Percentiles rank a stretch among this genome's conserved stretches.
phyloP scores from a whole-genome alignment of 352 stramenopile genomes.

The Globisporangium lucens region DNA sequence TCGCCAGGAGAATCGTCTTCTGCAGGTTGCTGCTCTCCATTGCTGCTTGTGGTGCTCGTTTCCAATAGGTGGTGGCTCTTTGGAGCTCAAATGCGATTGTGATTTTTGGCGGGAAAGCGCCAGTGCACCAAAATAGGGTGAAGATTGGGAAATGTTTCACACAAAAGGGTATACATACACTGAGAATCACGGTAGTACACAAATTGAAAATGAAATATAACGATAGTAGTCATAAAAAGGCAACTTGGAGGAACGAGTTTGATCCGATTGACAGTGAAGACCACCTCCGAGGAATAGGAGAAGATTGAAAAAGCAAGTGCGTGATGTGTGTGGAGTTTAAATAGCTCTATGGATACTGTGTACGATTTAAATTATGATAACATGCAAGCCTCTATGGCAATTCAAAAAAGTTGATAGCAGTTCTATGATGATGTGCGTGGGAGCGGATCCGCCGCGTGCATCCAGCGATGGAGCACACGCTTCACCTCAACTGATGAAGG shows the following conservation, averaged over 20 bases:
- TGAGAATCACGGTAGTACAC: neutral
- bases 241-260: neutral
- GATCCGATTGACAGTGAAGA: too few species aligned
- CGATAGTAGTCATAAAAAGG: neutral
- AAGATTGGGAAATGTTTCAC: neutral
- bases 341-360: slow-evolving; percentile 11
- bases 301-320: neutral
- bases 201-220: neutral
- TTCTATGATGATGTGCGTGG: slow-evolving; percentile 3
- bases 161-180: neutral
- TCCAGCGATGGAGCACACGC: neutral
- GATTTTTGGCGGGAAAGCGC: slow-evolving; percentile 5
- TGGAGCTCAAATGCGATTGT: neutral
- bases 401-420: slow-evolving; percentile 8
- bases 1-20: slow-evolving; percentile 49
- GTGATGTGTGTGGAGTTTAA: neutral
- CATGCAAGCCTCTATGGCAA: slow-evolving; percentile 10
- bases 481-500: neutral
- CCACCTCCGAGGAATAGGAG: too few species aligned
- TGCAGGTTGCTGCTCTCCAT: slow-evolving; percentile 40
- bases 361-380: slow-evolving; percentile 14
- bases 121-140: neutral
- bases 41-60: neutral
- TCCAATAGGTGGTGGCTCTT: slow-evolving; percentile 5
- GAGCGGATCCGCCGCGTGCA: neutral